Percentiles rank a stretch among this genome's conserved stretches.
These are phyloP conservation scores for Oryza punctata DNA, from an alignment of 176 grass and related monocot species.

Conservation along the genomic window DNA sequence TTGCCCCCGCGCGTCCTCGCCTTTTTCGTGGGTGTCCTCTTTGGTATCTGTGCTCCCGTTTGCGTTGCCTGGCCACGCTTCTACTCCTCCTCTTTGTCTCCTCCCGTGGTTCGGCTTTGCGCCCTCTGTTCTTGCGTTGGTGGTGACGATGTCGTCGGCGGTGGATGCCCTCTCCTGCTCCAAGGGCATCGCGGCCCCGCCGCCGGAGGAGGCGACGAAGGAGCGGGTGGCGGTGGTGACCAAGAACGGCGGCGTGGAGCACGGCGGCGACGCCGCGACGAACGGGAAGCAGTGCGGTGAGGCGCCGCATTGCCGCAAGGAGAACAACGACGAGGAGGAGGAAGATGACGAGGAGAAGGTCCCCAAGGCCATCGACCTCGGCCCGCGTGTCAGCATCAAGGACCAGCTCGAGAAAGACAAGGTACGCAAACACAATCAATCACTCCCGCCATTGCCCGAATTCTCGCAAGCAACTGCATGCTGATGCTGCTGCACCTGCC, in stretches of 20 bases:
- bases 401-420: slow-evolving; percentile 99
- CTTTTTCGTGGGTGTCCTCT: slow-evolving; percentile 39
- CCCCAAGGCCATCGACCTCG: slow-evolving; percentile 68
- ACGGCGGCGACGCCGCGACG: slow-evolving; percentile 26
- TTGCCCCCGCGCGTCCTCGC: slow-evolving; percentile 12
- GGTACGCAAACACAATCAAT: slow-evolving; percentile 7
- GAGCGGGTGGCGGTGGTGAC: slow-evolving; percentile 21
- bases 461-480: not conserved
- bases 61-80: slow-evolving; percentile 19
- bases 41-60: slow-evolving; percentile 41
- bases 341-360: slow-evolving; percentile 63
- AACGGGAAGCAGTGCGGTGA: slow-evolving; percentile 53
- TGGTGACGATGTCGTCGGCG: slow-evolving; percentile 71
- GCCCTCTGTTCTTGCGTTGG: slow-evolving; percentile 5
- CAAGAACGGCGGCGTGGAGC: slow-evolving; percentile 20
- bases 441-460: slow-evolving; percentile 5
- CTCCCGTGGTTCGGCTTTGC: not conserved
- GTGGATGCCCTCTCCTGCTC: slow-evolving; percentile 69
- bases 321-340: slow-evolving; percentile 48
- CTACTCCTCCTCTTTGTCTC: slow-evolving; percentile 9
- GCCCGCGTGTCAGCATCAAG: slow-evolving; percentile 93
- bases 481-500: not conserved
- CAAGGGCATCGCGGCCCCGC: slow-evolving; percentile 40
- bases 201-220: slow-evolving; percentile 34
- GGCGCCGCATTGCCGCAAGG: slow-evolving; percentile 40